Evolutionary conservation across 2,329 filamentous ascomycete species (phyloP), one percentile per base, ranked within the genome.

Genomic region (Trichoderma semiorbis): DNA sequence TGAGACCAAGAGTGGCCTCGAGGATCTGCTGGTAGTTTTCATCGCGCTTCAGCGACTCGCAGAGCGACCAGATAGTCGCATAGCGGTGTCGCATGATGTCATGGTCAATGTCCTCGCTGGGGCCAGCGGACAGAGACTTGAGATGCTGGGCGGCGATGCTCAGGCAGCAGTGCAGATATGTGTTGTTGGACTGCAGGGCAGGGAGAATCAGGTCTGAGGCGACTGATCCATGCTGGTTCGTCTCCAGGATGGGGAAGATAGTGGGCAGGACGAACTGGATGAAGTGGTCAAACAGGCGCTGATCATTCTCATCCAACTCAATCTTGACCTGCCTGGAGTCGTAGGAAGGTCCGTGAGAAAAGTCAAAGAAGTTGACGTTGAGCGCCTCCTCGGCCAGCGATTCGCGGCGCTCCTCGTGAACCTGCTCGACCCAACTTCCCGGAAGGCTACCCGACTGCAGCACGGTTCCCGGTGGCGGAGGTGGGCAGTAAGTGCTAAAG

Each of bases 11-110:
- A 0, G 95, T 94, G 1, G 95, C 94, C 82, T 98, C 95, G 14
- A 98, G 89, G 76, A 97, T 97, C 80, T 96, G 90, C 72, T 92
- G 88, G 80, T 97, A 94, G 79, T 97, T 87, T 78, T 91, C 91
- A 79, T 98, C 94, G 72, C 87, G 86, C 78, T 91, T 90, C 70
- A 98, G 87, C 0, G 93, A 91, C 74, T 94, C 90, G 80, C 94
- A 97, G 3, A 98, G 88, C 76, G 93, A 90, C 10, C 92, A 91
- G 76, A 98, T 94, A 53, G 95, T 95, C 39, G 93, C 91, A 80
- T 93, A 97, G 73, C 95, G 92, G 81, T 98, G 95, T 77, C 93
- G 91, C 88, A 97, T 92, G 79, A 98, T 97, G 79, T 98, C 94
- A 74, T 91, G 88, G 82, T 98, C 94, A 71, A 97, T 91, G 77